phyloP scores from a whole-genome alignment of 495 filamentous ascomycete genomes.

The Daldinia decipiens region DNA sequence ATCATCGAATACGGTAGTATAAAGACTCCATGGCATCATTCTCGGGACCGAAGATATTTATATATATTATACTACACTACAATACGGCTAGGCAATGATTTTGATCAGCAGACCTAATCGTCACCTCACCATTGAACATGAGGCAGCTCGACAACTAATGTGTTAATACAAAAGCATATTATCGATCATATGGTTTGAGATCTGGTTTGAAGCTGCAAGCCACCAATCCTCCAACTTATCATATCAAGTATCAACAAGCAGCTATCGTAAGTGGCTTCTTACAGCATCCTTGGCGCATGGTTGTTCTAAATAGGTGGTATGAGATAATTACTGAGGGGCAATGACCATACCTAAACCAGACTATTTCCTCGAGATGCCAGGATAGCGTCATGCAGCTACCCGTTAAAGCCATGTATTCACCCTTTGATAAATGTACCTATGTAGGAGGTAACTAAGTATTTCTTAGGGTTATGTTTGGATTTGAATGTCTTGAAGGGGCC shows the following conservation, averaged over 20 bases:
- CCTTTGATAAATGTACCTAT: neutral
- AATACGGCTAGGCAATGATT: neutral
- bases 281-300: neutral
- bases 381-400: neutral
- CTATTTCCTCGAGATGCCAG: neutral
- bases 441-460: too few relatives aligned
- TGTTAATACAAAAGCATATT: neutral
- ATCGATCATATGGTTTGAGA: neutral
- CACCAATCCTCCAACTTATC: slow-evolving; percentile 14
- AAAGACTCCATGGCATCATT: neutral
- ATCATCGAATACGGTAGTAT: neutral
- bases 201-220: slow-evolving; percentile 22
- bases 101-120: neutral
- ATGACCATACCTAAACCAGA: neutral
- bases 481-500: too few relatives aligned
- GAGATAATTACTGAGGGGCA: neutral
- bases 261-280: neutral
- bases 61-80: neutral
- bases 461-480: too few relatives aligned
- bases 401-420: neutral
- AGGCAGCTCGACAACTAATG: neutral
- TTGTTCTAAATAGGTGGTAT: neutral
- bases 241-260: too few relatives aligned
- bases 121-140: neutral
- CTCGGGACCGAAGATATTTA: neutral